These are phyloP conservation scores for Puccinellia tenuiflora DNA, from an alignment of 176 grass and related monocot genomes.

Conservation along the genomic window DNA sequence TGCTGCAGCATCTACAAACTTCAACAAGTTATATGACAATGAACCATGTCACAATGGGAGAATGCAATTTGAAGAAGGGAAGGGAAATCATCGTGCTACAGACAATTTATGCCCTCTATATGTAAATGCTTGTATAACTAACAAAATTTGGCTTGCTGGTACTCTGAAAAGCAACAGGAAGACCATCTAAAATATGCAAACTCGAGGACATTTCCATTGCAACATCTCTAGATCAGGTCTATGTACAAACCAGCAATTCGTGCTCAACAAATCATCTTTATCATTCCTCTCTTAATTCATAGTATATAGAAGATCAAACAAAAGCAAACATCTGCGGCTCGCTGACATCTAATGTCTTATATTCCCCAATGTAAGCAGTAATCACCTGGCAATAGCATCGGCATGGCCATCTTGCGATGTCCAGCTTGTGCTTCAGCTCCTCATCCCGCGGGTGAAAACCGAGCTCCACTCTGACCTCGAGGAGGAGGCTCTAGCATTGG, in stretches of 20 bases:
- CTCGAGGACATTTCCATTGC: not conserved
- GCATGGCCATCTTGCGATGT: slow-evolving; percentile 28
- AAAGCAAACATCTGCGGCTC: not conserved
- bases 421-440: slow-evolving; percentile 44
- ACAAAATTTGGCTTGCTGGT: not conserved
- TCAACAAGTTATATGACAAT: not conserved
- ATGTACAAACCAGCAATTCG: slow-evolving; percentile 13
- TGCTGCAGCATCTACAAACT: not conserved
- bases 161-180: not conserved
- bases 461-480: slow-evolving; percentile 13
- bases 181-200: not conserved
- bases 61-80: not conserved
- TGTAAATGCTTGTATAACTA: not conserved
- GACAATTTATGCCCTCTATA: not conserved
- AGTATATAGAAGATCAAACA: not conserved
- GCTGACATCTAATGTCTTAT: not conserved
- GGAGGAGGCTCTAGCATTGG: slow-evolving; percentile 2
- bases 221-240: not conserved
- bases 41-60: not conserved
- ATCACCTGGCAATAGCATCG: slow-evolving; percentile 32
- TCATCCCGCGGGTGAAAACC: slow-evolving; percentile 6
- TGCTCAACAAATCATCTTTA: not conserved
- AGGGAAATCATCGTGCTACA: not conserved
- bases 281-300: not conserved
- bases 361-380: not conserved